Percentiles rank a stretch among this genome's conserved stretches.
These are phyloP conservation scores for Phytophthora cactorum DNA, from an alignment of 352 stramenopile genomes.

Conservation along the genomic window DNA sequence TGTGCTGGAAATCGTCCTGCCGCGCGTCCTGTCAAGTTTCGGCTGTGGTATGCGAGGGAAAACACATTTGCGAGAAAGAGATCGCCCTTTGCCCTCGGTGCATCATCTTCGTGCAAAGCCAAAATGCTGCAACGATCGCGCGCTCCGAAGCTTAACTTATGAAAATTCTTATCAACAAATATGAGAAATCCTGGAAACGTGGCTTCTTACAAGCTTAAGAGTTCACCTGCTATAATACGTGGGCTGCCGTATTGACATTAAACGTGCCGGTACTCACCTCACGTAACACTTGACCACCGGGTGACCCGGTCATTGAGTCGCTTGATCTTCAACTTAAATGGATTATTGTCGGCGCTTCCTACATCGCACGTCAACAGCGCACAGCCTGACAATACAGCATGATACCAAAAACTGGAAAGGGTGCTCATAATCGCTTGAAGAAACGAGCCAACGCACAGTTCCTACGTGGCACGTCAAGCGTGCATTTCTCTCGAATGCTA, in stretches of 20 bases:
- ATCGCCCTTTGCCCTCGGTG: slow-evolving; percentile 20
- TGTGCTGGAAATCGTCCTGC: slow-evolving; percentile 32
- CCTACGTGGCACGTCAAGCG: background rate
- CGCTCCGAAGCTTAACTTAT: slow-evolving; percentile 9
- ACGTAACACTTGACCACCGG: background rate
- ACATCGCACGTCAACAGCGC: slow-evolving; percentile 7
- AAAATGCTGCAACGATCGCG: slow-evolving; percentile 22
- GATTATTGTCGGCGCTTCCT: slow-evolving; percentile 1
- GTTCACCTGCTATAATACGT: too few relatives aligned
- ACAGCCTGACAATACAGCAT: background rate
- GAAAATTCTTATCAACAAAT: slow-evolving; percentile 7
- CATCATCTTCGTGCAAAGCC: slow-evolving; percentile 16
- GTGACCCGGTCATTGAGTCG: background rate
- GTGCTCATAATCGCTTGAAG: background rate
- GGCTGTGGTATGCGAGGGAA: slow-evolving; percentile 12
- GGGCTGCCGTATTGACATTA: too few relatives aligned
- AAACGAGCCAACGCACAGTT: background rate
- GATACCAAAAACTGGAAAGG: background rate
- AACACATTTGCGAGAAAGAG: slow-evolving; percentile 17
- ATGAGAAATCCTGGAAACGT: background rate
- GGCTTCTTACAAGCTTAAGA: too few relatives aligned
- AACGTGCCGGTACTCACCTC: too few relatives aligned
- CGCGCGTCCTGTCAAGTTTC: slow-evolving; percentile 26
- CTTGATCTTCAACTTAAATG: background rate
- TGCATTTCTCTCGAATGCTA: background rate